These are phyloP conservation scores for Petrea volubilis DNA, from an alignment of 257 asterid genomes.

Conservation along the genomic window DNA sequence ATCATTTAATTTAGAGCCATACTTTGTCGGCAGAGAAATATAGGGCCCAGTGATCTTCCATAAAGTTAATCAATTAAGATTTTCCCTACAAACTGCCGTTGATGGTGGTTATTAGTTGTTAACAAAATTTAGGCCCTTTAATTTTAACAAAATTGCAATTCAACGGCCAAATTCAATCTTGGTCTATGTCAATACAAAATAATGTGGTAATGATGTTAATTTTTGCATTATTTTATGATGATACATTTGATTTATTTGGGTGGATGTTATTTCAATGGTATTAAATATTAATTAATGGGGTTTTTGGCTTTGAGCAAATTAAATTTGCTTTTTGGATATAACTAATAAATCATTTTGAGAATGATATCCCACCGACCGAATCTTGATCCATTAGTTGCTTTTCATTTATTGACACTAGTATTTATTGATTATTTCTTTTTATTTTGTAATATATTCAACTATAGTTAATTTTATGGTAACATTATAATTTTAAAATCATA, in stretches of 20 bases:
- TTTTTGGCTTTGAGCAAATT: slow-evolving; percentile 31
- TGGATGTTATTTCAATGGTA: slow-evolving; percentile 13
- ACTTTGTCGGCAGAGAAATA: slow-evolving; percentile 48
- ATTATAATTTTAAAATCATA: too few species aligned
- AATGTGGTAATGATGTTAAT: neutral
- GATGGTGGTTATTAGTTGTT: slow-evolving; percentile 66
- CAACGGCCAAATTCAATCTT: slow-evolving; percentile 27
- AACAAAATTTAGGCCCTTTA: slow-evolving; percentile 22
- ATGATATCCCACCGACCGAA: slow-evolving; percentile 47
- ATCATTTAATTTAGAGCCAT: neutral
- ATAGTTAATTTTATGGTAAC: too few species aligned
- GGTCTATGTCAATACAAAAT: neutral
- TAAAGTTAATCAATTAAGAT: slow-evolving; percentile 25
- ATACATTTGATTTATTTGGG: neutral
- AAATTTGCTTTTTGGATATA: neutral
- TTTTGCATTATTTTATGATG: neutral
- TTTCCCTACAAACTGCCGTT: slow-evolving; percentile 46
- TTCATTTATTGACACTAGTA: slow-evolving; percentile 1
- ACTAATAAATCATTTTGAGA: slow-evolving; percentile 38
- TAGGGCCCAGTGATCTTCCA: slow-evolving; percentile 38
- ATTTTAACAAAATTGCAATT: neutral
- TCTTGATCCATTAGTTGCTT: slow-evolving; percentile 19
- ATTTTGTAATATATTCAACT: neutral
- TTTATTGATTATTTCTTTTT: neutral
- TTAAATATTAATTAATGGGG: slow-evolving; percentile 11